Conservation (phyloP, 1,139 yeast species). For the Pichia terricola region DNA sequence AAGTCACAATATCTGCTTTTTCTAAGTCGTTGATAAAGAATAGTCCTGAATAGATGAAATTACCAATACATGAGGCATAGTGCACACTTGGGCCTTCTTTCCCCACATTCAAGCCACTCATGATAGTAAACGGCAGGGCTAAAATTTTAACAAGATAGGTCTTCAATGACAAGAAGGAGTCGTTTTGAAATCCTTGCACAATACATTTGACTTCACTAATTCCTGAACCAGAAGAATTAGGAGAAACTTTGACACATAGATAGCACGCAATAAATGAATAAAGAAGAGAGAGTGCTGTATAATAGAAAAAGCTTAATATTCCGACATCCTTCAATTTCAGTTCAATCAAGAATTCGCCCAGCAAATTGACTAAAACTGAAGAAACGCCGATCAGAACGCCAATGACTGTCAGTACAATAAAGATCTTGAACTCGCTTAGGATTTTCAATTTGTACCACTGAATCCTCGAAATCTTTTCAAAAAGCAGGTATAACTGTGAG, state of each 20-base stretch:
- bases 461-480: too few relatives aligned
- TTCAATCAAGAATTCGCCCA: slow-evolving; percentile 82
- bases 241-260: slow-evolving; percentile 65
- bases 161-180: slow-evolving; percentile 65
- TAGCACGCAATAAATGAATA: slow-evolving; percentile 61
- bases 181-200: slow-evolving; percentile 79
- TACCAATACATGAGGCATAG: slow-evolving; percentile 77
- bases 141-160: slow-evolving; percentile 70
- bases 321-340: slow-evolving; percentile 33
- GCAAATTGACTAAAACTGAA: slow-evolving; percentile 71
- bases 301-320: slow-evolving; percentile 45
- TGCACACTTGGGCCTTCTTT: slow-evolving; percentile 86
- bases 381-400: slow-evolving; percentile 72
- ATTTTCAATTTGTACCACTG: too few relatives aligned
- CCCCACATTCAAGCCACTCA: slow-evolving; percentile 73
- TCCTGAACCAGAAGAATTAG: slow-evolving; percentile 94
- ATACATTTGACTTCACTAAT: slow-evolving; percentile 94
- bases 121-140: slow-evolving; percentile 79
- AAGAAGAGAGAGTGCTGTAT: slow-evolving; percentile 46
- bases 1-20: slow-evolving; percentile 47
- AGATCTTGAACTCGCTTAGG: too few relatives aligned
- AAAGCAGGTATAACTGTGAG: too few relatives aligned
- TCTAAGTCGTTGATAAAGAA: slow-evolving; percentile 40
- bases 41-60: slow-evolving; percentile 49
- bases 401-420: slow-evolving; percentile 41